Evolutionary conservation across 306 rosid genomes (phyloP).

Genomic region (Lathyrus sativus): DNA sequence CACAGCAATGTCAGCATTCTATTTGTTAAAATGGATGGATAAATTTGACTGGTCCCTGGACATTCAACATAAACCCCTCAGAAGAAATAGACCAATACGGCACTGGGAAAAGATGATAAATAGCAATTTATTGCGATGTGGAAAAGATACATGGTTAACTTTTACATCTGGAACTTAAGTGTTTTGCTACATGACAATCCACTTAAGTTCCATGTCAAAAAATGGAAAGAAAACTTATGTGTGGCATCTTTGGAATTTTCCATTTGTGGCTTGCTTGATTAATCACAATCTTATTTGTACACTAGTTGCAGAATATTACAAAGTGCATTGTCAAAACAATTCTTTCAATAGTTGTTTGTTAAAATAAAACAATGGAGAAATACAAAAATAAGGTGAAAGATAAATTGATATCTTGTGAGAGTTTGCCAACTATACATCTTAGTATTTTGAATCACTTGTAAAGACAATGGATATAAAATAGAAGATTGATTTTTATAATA

Average conservation of each 20-base stretch:
- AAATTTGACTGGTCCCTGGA: slow-evolving; percentile 16
- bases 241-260: slow-evolving; percentile 1
- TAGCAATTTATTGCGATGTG: neutral
- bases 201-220: neutral
- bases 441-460: slow-evolving; percentile 13
- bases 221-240: neutral
- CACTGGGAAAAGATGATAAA: slow-evolving; percentile 9
- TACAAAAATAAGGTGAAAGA: no score
- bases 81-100: slow-evolving; percentile 4
- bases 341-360: slow-evolving; percentile 2
- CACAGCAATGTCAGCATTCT: slow-evolving; percentile 12
- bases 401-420: neutral
- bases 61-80: neutral
- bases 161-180: neutral
- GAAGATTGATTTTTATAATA: slow-evolving; percentile 5
- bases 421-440: slow-evolving; percentile 18
- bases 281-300: neutral
- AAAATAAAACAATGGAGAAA: slow-evolving; percentile 5
- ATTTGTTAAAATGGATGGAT: neutral
- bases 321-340: neutral
- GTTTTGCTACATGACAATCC: neutral
- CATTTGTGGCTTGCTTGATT: neutral
- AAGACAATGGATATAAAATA: slow-evolving; percentile 10
- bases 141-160: neutral
- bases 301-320: neutral